Evolutionary conservation across 2,329 filamentous ascomycete species (phyloP).

Genomic region (Fusarium sp.): DNA sequence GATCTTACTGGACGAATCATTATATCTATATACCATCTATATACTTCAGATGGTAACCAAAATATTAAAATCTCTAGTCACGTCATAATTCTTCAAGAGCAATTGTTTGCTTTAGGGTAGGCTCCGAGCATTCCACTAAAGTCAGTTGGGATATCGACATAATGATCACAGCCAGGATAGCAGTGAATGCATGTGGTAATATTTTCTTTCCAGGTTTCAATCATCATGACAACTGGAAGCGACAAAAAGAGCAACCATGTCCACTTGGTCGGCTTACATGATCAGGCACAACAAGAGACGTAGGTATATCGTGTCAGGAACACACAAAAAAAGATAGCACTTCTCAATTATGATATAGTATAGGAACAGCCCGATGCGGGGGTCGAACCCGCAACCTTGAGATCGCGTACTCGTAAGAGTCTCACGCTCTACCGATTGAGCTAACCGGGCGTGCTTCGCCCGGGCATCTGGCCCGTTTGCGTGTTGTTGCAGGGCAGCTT

Average conservation of each 20-base stretch:
- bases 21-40: no score
- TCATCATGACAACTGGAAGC: no score
- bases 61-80: no score
- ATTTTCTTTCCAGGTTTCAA: no score
- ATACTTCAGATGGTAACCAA: no score
- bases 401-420: conserved; percentile 69
- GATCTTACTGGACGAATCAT: no score
- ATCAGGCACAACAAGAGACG: background rate
- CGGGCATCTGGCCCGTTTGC: conserved; percentile 57
- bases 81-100: no score
- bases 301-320: background rate
- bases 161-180: no score
- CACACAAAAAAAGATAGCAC: conserved; percentile 42
- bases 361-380: conserved; percentile 61
- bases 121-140: no score
- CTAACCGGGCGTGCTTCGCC: conserved; percentile 63
- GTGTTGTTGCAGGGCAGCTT: conserved; percentile 14
- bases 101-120: no score
- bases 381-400: conserved; percentile 72
- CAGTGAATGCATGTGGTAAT: no score
- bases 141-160: no score
- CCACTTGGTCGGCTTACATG: background rate
- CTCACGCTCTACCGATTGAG: conserved; percentile 73
- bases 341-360: conserved; percentile 50
- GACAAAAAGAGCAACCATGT: background rate